phyloP scores from a whole-genome alignment of 352 stramenopile species.

The Phytophthora hybrid region DNA sequence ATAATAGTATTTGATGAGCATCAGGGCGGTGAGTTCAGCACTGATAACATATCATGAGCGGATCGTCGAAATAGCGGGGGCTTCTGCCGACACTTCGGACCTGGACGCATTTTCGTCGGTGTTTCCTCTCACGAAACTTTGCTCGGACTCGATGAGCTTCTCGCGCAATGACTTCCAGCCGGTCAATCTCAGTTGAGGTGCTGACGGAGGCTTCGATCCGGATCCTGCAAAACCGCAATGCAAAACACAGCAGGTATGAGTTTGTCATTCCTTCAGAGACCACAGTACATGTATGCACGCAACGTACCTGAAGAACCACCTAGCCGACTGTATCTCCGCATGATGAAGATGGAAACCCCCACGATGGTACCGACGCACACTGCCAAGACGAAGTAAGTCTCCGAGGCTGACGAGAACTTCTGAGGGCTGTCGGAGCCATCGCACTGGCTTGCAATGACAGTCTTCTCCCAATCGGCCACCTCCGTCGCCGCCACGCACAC shows the following conservation, averaged over 20 bases:
- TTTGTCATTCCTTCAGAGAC: too few species aligned
- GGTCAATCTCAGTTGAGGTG: slow-evolving; percentile 44
- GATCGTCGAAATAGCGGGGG: neutral
- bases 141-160: slow-evolving; percentile 57
- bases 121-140: slow-evolving; percentile 24
- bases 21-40: too few species aligned
- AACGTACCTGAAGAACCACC: slow-evolving; percentile 6
- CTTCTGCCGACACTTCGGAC: slow-evolving; percentile 10
- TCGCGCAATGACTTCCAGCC: slow-evolving; percentile 64
- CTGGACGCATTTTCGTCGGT: slow-evolving; percentile 10
- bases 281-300: too few species aligned
- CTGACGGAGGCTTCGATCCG: slow-evolving; percentile 6
- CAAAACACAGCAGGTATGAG: neutral
- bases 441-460: slow-evolving; percentile 38
- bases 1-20: too few species aligned
- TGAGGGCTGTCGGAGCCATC: slow-evolving; percentile 11
- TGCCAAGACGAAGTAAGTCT: slow-evolving; percentile 27
- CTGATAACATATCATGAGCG: too few species aligned
- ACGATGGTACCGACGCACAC: slow-evolving; percentile 14
- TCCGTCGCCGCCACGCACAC: slow-evolving; percentile 49
- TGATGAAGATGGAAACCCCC: slow-evolving; percentile 9
- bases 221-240: slow-evolving; percentile 5
- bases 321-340: slow-evolving; percentile 17
- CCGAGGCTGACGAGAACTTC: slow-evolving; percentile 26
- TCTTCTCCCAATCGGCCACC: slow-evolving; percentile 31